phyloP scores from a whole-genome alignment of 768 basidiomycete species.

The Calocera cornea region DNA sequence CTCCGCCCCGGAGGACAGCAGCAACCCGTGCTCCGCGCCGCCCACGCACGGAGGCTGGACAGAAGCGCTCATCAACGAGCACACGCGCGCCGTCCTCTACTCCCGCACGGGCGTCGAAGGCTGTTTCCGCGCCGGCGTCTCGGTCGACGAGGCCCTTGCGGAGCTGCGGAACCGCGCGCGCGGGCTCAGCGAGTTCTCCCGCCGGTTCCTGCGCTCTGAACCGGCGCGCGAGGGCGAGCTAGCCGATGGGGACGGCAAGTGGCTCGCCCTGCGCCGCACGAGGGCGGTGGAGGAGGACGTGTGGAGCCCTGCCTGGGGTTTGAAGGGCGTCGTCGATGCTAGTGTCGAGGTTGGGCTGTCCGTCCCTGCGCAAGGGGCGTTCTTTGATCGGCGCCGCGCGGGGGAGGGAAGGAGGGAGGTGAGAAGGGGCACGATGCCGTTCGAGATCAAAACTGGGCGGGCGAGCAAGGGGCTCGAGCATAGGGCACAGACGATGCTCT shows the following conservation, averaged over 20 bases:
- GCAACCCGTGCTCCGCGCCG: too few species aligned
- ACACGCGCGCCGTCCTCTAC: background rate
- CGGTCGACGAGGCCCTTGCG: conserved; percentile 46
- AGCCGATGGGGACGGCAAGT: background rate
- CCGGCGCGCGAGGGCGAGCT: background rate
- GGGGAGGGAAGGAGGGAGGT: conserved; percentile 14
- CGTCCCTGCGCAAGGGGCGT: conserved; percentile 27
- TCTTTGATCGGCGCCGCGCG: background rate
- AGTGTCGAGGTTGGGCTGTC: conserved; percentile 58
- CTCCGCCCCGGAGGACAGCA: background rate
- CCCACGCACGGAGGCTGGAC: too few species aligned
- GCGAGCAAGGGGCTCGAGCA: conserved; percentile 71
- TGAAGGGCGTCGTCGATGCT: conserved; percentile 93
- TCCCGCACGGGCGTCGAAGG: background rate
- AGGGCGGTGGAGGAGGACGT: conserved; percentile 78
- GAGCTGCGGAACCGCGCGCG: conserved; percentile 50
- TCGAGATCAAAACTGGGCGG: conserved; percentile 94
- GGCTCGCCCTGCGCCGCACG: background rate
- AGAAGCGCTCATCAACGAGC: conserved; percentile 9
- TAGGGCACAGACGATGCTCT: conserved; percentile 95
- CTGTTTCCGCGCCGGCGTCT: conserved; percentile 21
- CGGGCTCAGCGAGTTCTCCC: conserved; percentile 50
- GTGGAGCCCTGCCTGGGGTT: conserved; percentile 86
- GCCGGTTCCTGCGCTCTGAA: conserved; percentile 42
- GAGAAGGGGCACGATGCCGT: conserved; percentile 42